Conservation (phyloP, 2,329 filamentous ascomycete genomes). For the Xylariaceae sp. region DNA sequence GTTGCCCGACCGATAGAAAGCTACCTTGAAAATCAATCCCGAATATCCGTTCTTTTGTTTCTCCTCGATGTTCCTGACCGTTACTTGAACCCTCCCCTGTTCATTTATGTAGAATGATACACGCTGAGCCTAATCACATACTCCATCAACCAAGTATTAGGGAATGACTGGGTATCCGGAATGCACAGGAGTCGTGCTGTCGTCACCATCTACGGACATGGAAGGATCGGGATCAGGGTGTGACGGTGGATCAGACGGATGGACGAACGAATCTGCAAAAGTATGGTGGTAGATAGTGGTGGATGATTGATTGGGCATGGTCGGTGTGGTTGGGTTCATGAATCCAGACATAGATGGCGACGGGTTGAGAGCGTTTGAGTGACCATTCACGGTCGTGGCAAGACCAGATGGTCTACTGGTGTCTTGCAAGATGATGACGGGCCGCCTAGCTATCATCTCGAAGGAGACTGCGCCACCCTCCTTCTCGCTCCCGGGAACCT, state of each 20-base stretch:
- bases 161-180: constrained; percentile 3
- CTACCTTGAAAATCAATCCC: too few relatives aligned
- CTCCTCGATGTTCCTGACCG: too few relatives aligned
- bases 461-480: constrained; percentile 20
- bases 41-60: too few relatives aligned
- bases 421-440: constrained; percentile 26
- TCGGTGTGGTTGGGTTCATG: neutral
- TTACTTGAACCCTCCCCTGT: too few relatives aligned
- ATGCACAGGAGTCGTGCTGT: constrained; percentile 3
- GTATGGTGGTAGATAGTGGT: constrained; percentile 8
- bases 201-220: neutral
- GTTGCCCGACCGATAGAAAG: too few relatives aligned
- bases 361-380: neutral
- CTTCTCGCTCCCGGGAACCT: constrained; percentile 16
- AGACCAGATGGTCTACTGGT: constrained; percentile 1
- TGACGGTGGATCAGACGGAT: neutral
- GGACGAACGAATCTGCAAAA: constrained; percentile 6
- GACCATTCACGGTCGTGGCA: neutral
- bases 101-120: too few relatives aligned
- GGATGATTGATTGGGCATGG: neutral
- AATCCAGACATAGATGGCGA: constrained; percentile 1
- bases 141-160: neutral
- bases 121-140: too few relatives aligned
- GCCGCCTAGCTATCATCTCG: constrained; percentile 25
- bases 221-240: neutral